These are phyloP conservation scores for Fonsecaea pedrosoi DNA, from an alignment of 2,329 filamentous ascomycete genomes.

Conservation along the genomic window DNA sequence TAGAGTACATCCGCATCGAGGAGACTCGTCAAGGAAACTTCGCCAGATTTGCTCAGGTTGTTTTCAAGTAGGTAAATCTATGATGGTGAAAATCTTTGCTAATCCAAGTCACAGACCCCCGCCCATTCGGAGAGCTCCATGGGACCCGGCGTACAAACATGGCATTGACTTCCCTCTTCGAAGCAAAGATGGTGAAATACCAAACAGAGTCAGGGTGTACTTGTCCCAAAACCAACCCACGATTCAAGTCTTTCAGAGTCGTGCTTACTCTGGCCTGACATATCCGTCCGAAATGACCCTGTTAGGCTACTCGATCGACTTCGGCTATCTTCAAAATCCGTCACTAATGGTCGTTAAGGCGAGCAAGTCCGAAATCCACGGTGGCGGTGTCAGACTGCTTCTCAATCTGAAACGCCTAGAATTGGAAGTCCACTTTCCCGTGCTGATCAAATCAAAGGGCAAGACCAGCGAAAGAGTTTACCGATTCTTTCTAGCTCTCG, in stretches of 20 bases:
- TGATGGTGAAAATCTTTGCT: slow-evolving; percentile 55
- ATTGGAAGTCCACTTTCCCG: slow-evolving; percentile 52
- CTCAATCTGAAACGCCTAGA: slow-evolving; percentile 51
- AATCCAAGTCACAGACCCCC: slow-evolving; percentile 46
- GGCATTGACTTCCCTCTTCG: slow-evolving; percentile 27
- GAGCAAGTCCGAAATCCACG: slow-evolving; percentile 31
- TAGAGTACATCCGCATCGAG: slow-evolving; percentile 65
- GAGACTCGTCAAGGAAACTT: slow-evolving; percentile 51
- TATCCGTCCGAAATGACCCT: slow-evolving; percentile 36
- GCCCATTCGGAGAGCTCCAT: slow-evolving; percentile 46
- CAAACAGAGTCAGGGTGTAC: slow-evolving; percentile 23
- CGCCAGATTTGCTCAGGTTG: slow-evolving; percentile 56
- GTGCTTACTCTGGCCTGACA: slow-evolving; percentile 27
- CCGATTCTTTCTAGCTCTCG: slow-evolving; percentile 39
- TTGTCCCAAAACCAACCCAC: slow-evolving; percentile 12
- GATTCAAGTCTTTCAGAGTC: slow-evolving; percentile 25
- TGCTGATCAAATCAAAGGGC: slow-evolving; percentile 36
- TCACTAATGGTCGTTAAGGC: slow-evolving; percentile 35
- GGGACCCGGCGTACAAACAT: slow-evolving; percentile 17
- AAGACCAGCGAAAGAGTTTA: slow-evolving; percentile 32
- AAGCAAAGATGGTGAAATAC: slow-evolving; percentile 2
- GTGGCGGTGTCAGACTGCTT: slow-evolving; percentile 45
- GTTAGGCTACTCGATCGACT: slow-evolving; percentile 31
- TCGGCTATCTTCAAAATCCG: slow-evolving; percentile 34
- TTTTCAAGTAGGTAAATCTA: slow-evolving; percentile 55